These are phyloP conservation scores for Russula sp. DNA, from an alignment of 768 basidiomycete species.

Conservation along the genomic window DNA sequence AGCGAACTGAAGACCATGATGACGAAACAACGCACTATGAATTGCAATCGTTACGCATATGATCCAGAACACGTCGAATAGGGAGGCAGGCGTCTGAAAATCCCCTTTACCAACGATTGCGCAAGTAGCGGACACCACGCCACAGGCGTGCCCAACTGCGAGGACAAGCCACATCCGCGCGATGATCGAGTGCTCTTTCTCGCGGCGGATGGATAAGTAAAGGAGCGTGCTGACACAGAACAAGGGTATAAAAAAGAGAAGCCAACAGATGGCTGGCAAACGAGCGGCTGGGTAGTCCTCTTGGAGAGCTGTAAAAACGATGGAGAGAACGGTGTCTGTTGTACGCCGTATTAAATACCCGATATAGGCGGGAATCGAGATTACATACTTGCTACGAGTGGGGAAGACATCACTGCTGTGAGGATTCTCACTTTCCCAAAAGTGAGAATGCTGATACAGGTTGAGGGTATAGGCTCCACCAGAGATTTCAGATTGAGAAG, in stretches of 20 bases:
- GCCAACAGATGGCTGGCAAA: conserved; percentile 17
- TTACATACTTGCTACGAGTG: conserved; percentile 7
- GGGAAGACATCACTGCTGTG: conserved; percentile 9
- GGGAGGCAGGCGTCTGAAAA: conserved; percentile 16
- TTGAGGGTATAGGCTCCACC: conserved; percentile 13
- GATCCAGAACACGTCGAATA: conserved; percentile 14
- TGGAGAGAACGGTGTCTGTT: conserved; percentile 14
- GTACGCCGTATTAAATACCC: background rate
- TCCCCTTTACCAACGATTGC: conserved; percentile 18
- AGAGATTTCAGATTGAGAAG: conserved; percentile 15
- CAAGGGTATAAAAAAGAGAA: conserved; percentile 18
- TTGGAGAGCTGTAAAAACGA: conserved; percentile 12
- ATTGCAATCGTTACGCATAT: conserved; percentile 14
- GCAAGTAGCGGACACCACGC: conserved; percentile 3
- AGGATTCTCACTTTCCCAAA: conserved; percentile 2
- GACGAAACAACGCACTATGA: conserved; percentile 9
- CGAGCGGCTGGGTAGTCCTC: conserved; percentile 12
- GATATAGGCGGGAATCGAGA: background rate
- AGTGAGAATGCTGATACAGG: background rate
- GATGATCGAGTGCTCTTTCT: conserved; percentile 10
- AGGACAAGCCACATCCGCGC: conserved; percentile 15
- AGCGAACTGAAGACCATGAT: background rate
- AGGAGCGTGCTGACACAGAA: conserved; percentile 13
- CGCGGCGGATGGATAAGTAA: conserved; percentile 9
- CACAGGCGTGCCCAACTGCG: conserved; percentile 13